Conservation (phyloP, 163 green algal species). For the Prototheca wickerhamii region DNA sequence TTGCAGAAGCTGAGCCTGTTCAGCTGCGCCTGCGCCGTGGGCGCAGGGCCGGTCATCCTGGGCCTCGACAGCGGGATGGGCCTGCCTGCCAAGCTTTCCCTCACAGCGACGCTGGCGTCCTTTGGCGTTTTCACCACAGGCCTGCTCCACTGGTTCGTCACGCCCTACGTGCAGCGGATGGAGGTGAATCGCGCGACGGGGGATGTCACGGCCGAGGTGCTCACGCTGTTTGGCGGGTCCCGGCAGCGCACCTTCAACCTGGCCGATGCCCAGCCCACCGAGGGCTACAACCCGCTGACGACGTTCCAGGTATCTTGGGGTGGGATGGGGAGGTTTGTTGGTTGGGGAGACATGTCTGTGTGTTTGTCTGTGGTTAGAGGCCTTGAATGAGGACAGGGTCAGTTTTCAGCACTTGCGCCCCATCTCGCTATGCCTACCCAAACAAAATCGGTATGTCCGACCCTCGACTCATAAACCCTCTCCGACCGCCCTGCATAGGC, state of each 20-base stretch:
- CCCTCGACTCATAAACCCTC: neutral
- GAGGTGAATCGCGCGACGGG: conserved; percentile 12
- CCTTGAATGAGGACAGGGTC: too few relatives aligned
- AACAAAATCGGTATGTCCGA: neutral
- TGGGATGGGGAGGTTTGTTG: too few relatives aligned
- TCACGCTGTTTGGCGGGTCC: conserved; percentile 30
- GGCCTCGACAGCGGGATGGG: conserved; percentile 13
- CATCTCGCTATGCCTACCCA: too few relatives aligned
- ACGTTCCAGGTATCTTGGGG: conserved; percentile 41
- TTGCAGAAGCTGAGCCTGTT: conserved; percentile 37
- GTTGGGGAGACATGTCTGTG: too few relatives aligned
- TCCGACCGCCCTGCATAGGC: neutral
- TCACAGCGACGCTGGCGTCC: conserved; percentile 23
- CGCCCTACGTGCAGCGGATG: conserved; percentile 45
- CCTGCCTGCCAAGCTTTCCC: conserved; percentile 18
- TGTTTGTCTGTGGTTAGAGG: too few relatives aligned
- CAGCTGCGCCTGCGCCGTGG: conserved; percentile 29
- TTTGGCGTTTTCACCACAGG: conserved; percentile 51
- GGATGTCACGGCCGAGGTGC: conserved; percentile 22
- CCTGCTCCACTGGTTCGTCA: conserved; percentile 57
- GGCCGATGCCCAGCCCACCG: conserved; percentile 18
- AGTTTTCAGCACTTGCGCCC: too few relatives aligned
- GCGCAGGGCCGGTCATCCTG: conserved; percentile 29
- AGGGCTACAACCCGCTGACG: conserved; percentile 37
- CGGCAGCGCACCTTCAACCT: conserved; percentile 15